These are phyloP conservation scores for Neurospora sp. DNA, from an alignment of 495 filamentous ascomycete species.

Conservation along the genomic window DNA sequence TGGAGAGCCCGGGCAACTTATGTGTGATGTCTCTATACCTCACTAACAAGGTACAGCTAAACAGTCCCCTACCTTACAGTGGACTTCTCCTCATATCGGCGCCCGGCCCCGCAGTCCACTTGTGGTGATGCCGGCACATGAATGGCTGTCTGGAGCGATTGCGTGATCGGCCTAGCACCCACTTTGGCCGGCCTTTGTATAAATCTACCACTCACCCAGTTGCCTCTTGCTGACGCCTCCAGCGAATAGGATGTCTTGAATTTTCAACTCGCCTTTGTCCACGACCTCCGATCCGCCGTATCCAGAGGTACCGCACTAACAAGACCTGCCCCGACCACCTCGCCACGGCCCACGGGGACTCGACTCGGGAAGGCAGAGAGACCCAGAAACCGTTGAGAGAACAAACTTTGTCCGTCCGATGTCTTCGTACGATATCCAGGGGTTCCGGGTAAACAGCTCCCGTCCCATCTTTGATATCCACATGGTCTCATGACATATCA, in stretches of 20 bases:
- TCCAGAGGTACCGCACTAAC: neutral
- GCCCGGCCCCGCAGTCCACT: conserved; percentile 15
- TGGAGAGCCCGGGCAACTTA: neutral
- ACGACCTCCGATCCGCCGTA: neutral
- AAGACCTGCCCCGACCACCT: neutral
- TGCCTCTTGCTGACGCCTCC: conserved; percentile 12
- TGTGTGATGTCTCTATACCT: neutral
- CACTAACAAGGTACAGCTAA: neutral
- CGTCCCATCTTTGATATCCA: neutral
- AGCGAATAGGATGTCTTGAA: conserved; percentile 21
- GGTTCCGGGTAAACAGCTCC: neutral
- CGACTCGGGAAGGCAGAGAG: neutral
- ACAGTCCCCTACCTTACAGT: neutral
- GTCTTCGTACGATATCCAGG: neutral
- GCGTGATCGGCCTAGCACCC: conserved; percentile 24
- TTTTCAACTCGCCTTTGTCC: conserved; percentile 10
- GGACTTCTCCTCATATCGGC: conserved; percentile 8
- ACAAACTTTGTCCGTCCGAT: neutral
- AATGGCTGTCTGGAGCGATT: conserved; percentile 14
- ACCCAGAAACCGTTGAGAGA: neutral
- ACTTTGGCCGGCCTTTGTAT: neutral
- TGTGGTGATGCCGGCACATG: neutral
- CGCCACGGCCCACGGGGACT: neutral
- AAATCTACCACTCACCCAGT: conserved; percentile 8
- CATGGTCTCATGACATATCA: neutral